Conservation (phyloP, 306 rosid genomes). For the Inga leiocalycina region DNA sequence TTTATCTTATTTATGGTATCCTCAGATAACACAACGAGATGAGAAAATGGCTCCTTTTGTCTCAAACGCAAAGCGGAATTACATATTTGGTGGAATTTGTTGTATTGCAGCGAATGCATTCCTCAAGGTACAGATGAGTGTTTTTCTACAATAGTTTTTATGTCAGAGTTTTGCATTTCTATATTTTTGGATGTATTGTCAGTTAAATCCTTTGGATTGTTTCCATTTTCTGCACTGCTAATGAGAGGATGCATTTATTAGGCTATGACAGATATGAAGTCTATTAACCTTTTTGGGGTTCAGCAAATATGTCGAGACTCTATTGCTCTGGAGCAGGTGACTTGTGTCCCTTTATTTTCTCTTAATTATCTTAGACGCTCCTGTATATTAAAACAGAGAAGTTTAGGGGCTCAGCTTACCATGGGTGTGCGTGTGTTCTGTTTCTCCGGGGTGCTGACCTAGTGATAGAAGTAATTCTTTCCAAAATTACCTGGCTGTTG, state of each 20-base stretch:
- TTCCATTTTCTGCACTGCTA: slow-evolving; percentile 37
- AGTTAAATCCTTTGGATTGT: slow-evolving; percentile 8
- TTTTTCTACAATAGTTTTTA: slow-evolving; percentile 14
- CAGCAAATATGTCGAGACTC: slow-evolving; percentile 98
- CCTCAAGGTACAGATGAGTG: slow-evolving; percentile 58
- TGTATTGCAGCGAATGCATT: slow-evolving; percentile 80
- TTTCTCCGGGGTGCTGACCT: neutral
- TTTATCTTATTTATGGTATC: slow-evolving; percentile 37
- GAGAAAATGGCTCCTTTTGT: slow-evolving; percentile 98
- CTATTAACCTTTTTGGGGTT: slow-evolving; percentile 96
- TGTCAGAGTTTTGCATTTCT: neutral
- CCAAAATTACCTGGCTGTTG: neutral
- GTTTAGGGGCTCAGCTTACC: neutral
- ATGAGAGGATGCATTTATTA: slow-evolving; percentile 42
- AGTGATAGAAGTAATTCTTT: neutral
- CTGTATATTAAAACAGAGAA: neutral
- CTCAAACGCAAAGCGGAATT: slow-evolving; percentile 73
- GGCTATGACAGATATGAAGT: slow-evolving; percentile 92
- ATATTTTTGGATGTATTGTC: slow-evolving; percentile 26
- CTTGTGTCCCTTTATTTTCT: slow-evolving; percentile 7
- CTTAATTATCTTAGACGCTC: neutral
- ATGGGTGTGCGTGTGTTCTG: neutral
- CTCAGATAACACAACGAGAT: slow-evolving; percentile 91
- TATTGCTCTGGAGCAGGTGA: slow-evolving; percentile 97
- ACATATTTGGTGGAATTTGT: slow-evolving; percentile 98